phyloP scores from a whole-genome alignment of 2,329 filamentous ascomycete species.

The Sporothrix mexicana region DNA sequence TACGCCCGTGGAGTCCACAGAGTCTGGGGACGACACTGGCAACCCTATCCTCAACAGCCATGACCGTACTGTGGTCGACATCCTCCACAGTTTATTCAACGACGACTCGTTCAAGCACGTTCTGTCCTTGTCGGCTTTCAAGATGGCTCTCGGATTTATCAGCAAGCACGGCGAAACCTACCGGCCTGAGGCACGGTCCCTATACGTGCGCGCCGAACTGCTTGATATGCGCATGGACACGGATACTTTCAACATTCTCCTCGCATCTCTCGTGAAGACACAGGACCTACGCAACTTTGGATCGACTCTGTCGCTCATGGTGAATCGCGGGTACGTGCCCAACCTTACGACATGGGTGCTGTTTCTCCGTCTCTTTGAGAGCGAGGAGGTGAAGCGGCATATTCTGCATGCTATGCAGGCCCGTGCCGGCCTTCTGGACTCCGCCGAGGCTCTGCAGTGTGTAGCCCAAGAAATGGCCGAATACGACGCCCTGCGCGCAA shows the following conservation, averaged over 20 bases:
- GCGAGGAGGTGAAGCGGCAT: conserved; percentile 59
- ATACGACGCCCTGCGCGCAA: conserved; percentile 52
- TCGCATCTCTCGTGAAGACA: conserved; percentile 49
- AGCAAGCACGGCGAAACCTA: conserved; percentile 40
- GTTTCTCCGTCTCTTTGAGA: conserved; percentile 61
- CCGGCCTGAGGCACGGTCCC: conserved; percentile 41
- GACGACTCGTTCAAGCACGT: conserved; percentile 45
- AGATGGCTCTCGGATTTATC: conserved; percentile 54
- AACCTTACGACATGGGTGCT: conserved; percentile 56
- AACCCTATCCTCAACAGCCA: conserved; percentile 37
- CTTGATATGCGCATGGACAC: conserved; percentile 52
- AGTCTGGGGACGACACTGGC: background rate
- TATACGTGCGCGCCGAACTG: conserved; percentile 49
- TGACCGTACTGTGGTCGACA: conserved; percentile 47
- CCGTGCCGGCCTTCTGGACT: conserved; percentile 49
- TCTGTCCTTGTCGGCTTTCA: conserved; percentile 51
- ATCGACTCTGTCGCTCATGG: conserved; percentile 51
- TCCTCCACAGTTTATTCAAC: conserved; percentile 50
- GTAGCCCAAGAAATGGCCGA: conserved; percentile 53
- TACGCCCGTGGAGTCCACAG: too few species aligned
- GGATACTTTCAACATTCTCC: conserved; percentile 56
- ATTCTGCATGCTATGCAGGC: conserved; percentile 55
- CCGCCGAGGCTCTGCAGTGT: conserved; percentile 45
- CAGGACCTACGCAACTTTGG: conserved; percentile 53
- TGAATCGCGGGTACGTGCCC: conserved; percentile 47